These are phyloP conservation scores for Eimeria praecox DNA, from an alignment of 169 alveolate species.

Conservation along the genomic window DNA sequence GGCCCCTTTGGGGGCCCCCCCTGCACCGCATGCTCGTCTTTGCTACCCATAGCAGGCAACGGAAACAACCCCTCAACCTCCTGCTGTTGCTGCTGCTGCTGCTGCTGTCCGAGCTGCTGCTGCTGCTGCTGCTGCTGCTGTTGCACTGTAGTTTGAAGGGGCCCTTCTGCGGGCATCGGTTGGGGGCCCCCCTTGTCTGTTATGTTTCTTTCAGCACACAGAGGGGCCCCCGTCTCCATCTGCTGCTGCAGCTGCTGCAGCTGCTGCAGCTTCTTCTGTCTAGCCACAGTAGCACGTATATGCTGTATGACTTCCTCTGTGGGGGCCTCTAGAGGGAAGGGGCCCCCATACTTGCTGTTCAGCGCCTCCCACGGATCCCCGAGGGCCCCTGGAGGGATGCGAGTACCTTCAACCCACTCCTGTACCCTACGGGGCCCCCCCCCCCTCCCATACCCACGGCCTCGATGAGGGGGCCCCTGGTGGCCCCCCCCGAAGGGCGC, in stretches of 20 bases:
- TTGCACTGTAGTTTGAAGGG: background rate
- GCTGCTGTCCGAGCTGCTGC: background rate
- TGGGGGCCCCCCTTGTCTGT: background rate
- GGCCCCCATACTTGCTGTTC: constrained; percentile 22
- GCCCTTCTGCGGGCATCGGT: background rate
- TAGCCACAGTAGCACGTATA: background rate
- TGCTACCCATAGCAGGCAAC: background rate
- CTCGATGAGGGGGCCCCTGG: background rate
- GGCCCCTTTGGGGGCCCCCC: background rate
- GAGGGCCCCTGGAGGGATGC: constrained; percentile 25
- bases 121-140: background rate
- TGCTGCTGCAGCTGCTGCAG: background rate
- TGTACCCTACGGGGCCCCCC: constrained; percentile 12
- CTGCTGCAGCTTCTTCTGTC: constrained; percentile 18
- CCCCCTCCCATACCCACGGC: background rate
- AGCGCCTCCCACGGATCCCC: constrained; percentile 36
- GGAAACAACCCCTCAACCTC: background rate
- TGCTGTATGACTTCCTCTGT: background rate
- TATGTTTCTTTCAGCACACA: background rate
- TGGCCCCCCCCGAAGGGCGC: too few relatives aligned
- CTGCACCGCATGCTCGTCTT: background rate
- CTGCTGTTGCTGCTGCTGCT: background rate
- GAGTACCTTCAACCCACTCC: background rate
- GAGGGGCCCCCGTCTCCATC: background rate
- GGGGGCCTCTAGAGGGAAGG: constrained; percentile 27